Conservation (phyloP, 768 basidiomycete genomes). For the Fomitopsis serialis region DNA sequence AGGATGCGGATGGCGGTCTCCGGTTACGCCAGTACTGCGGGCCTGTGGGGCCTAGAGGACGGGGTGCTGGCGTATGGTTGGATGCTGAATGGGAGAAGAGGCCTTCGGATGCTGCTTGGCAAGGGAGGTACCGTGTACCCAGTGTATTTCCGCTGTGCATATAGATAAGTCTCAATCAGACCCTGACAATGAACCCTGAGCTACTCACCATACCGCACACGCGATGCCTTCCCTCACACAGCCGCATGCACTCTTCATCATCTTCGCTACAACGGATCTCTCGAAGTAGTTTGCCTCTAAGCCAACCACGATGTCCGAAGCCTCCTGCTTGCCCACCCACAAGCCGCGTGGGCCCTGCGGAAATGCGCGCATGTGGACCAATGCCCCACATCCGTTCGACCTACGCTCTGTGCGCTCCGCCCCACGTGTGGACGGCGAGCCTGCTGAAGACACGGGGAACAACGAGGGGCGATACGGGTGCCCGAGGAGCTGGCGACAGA, state of each 20-base stretch:
- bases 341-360: constrained; percentile 46
- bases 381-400: constrained; percentile 58
- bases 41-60: constrained; percentile 17
- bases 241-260: constrained; percentile 53
- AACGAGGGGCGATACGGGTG: constrained; percentile 29
- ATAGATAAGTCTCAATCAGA: background rate
- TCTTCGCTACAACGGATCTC: constrained; percentile 39
- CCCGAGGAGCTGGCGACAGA: constrained; percentile 9
- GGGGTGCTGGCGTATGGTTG: constrained; percentile 23
- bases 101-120: constrained; percentile 49
- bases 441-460: constrained; percentile 27
- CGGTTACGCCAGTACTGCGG: constrained; percentile 23
- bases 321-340: constrained; percentile 53
- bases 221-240: constrained; percentile 66
- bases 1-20: constrained; percentile 9
- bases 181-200: background rate
- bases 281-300: constrained; percentile 60
- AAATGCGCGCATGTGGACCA: constrained; percentile 51
- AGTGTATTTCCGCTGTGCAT: constrained; percentile 54
- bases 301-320: constrained; percentile 48
- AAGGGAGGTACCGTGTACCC: constrained; percentile 57
- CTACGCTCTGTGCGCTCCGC: constrained; percentile 18
- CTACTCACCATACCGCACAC: constrained; percentile 55
- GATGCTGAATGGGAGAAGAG: constrained; percentile 35
- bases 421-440: constrained; percentile 9